Evolutionary conservation across 164 flowering plant species (phyloP), one percentile per base, ranked within the genome.

Genomic region (Echeveria elegans): DNA sequence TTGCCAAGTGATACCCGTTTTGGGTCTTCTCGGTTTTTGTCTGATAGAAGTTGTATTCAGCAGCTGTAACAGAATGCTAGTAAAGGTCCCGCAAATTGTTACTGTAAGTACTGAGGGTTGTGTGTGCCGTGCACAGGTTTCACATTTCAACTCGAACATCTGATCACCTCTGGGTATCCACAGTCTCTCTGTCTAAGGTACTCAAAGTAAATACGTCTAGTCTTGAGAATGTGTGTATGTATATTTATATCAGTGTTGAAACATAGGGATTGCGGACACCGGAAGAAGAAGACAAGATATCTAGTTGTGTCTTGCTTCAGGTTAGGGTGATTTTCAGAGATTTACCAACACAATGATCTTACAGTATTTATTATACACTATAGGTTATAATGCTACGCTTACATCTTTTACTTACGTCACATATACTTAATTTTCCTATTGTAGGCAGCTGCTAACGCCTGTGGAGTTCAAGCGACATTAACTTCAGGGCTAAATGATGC

Each of bases 131-230:
- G 26, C 66, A 37, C 70, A 95, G 99, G 88, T 84, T 95, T 76
- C 78, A 85, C 75, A 66, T 92, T 80, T 86, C 97, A 72, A 88
- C 96, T 48, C 80, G 99, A 73, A 88, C 99, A 71, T 86, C 88
- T 43, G 79, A 83, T 71, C 79, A 81, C 23, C 83, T 81, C 66
- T 82, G 85, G 89, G 73, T 72, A 50, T 87, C 97, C 41, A 78
- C 82, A 29, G 83, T 91, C 66, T 86, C 86, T 48, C 74, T 95
- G 73, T 74, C 89, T 66, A 95, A 95, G 96, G 99, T 92, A 82
- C 53, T 14, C 16, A 11, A 26, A 18, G 7, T 19, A 18, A 60
- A 23, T 32, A 11, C 23, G 38, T 36, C 69, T n/a, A n/a, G 18
- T 63, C 61, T 63, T 24, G 29, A 23, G 61, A 32, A 38, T 30